Evolutionary conservation across 2,329 filamentous ascomycete species (phyloP).

Genomic region (Didymella sp.): DNA sequence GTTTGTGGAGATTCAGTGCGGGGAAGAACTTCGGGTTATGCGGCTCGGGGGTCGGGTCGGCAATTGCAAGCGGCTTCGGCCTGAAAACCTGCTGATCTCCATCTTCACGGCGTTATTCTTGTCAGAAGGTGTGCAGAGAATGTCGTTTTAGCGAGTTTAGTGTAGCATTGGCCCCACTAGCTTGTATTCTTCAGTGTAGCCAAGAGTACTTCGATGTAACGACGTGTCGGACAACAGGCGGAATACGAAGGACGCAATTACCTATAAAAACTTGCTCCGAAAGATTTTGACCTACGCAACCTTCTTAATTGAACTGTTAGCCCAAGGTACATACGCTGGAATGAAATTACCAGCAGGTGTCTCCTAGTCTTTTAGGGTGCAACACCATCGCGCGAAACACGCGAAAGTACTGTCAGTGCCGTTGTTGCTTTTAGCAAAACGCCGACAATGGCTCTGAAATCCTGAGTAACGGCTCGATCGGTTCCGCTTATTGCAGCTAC

Average conservation of each 20-base stretch:
- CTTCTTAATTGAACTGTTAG: no score
- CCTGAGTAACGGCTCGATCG: no score
- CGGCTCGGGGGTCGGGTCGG: no score
- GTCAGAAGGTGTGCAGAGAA: neutral
- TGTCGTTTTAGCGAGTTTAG: neutral
- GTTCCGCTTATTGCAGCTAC: no score
- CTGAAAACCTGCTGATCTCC: neutral
- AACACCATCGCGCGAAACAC: constrained; percentile 59
- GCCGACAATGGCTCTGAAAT: constrained; percentile 55
- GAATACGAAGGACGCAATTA: neutral
- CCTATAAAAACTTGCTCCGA: neutral
- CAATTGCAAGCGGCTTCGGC: neutral
- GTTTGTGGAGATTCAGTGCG: constrained; percentile 8
- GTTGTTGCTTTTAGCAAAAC: constrained; percentile 62
- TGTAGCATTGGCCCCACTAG: neutral
- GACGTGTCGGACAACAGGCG: neutral
- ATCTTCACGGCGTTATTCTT: constrained; percentile 1
- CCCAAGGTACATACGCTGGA: neutral
- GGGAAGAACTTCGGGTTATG: neutral
- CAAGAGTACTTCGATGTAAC: neutral
- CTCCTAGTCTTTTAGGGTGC: constrained; percentile 31
- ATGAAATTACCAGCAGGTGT: neutral
- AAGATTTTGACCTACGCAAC: neutral
- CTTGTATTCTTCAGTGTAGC: neutral
- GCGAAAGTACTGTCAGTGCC: constrained; percentile 53